phyloP scores from a whole-genome alignment of 2,329 filamentous ascomycete genomes.

The Fusarium annulatum region DNA sequence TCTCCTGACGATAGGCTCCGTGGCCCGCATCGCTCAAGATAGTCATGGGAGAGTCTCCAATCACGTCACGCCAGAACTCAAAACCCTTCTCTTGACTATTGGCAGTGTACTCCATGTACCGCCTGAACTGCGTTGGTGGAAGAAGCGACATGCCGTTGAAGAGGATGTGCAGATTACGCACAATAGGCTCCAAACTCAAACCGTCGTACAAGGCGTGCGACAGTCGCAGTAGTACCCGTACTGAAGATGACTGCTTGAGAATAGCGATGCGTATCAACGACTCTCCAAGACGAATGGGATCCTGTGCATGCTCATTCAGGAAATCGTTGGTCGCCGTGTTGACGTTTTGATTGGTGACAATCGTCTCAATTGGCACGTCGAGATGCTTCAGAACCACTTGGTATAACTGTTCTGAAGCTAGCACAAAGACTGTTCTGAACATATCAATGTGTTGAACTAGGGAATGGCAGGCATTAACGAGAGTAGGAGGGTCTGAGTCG shows the following conservation, averaged over 20 bases:
- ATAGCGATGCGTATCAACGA: conserved; percentile 1
- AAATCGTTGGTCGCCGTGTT: conserved; percentile 1
- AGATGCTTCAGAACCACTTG: conserved; percentile 9
- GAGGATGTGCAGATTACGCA: conserved; percentile 23
- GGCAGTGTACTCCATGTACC: conserved; percentile 28
- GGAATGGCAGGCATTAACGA: not conserved
- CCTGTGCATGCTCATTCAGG: not conserved
- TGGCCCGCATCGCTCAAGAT: not conserved
- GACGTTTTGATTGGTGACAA: not conserved
- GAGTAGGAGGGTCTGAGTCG: not conserved
- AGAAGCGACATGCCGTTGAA: conserved; percentile 22
- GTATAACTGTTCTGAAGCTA: not conserved
- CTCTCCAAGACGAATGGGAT: not conserved
- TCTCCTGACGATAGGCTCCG: too few relatives aligned
- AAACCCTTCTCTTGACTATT: not conserved
- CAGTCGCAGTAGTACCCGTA: conserved; percentile 26
- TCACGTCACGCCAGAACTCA: conserved; percentile 14
- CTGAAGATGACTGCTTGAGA: conserved; percentile 4
- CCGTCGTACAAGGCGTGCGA: conserved; percentile 43
- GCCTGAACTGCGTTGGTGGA: conserved; percentile 24
- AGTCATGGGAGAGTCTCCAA: conserved; percentile 2
- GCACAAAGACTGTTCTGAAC: conserved; percentile 18
- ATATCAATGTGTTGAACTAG: not conserved
- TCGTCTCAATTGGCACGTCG: not conserved
- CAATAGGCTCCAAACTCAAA: conserved; percentile 32